Base-by-base conservation (phyloP, 192 early-diverging fungal genomes). In the Geosiphon pyriformis region DNA sequence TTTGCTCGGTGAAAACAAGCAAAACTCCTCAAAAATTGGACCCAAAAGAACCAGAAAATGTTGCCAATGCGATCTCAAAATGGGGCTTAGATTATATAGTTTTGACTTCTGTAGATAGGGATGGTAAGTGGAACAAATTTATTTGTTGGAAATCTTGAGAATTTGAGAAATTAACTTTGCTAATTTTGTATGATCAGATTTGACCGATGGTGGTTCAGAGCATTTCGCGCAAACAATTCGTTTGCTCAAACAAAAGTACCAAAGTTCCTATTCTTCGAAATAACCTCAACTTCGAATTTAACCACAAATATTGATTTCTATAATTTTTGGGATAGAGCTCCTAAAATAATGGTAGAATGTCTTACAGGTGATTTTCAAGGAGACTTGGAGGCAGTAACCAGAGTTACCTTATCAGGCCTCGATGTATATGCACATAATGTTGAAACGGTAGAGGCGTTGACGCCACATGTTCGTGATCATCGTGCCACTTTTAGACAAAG, bases 401-500 rank as follows among this genome's bases (percentile, higher is more conserved):
- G 73, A 23, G 93, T 98, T n/a, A 94, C 96, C 1, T 72, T 52
- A 12, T 94, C 92, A 18, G 96, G 96, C 30, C 77, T 98, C 70
- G 94, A 98, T 73, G 96, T 98, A 2, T 98, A 94, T 75, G 96
- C 96, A 6, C 96, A 98, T 78, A 98, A 98, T 68, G 88, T 98
- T 63, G 96, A 98, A 76, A 96, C 96, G 18, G 94, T 96, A 12
- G 94, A 96, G 74, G 82, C 79, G 6, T 80, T 98, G 50, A 90
- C 93, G 55, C 78, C 86, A n/a, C 85, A 81, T 72, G 94, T 98
- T 42, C 90, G 96, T 65, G 96, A 98, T 74, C 82, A 90, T 50
- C 86, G 94, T 7, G 96, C 96, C 20, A 87, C 81, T 53, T 98
- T 94, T 81, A 83, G 85, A 67, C 96, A 98, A 72, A 94, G 92